These are phyloP conservation scores for Cyberlindnera suaveolens DNA, from an alignment of 805 yeast species.

Conservation along the genomic window DNA sequence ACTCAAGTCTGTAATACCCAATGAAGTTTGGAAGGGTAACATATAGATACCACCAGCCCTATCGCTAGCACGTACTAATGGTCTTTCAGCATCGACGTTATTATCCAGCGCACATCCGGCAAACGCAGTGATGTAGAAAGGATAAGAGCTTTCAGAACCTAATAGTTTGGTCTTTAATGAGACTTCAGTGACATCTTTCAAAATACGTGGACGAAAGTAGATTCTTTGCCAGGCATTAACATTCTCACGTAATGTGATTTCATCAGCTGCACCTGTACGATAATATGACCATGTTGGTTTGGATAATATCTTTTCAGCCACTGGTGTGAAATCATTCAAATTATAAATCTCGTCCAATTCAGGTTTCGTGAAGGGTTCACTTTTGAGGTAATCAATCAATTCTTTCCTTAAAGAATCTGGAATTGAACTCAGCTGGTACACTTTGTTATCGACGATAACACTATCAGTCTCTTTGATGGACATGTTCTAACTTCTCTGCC, in stretches of 20 bases:
- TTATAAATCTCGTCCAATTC: conserved; percentile 28
- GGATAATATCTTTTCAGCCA: conserved; percentile 31
- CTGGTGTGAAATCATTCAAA: conserved; percentile 34
- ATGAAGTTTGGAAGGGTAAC: conserved; percentile 39
- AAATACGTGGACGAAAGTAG: conserved; percentile 40
- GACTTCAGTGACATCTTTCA: conserved; percentile 28
- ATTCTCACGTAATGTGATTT: conserved; percentile 39
- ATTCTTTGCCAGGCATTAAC: conserved; percentile 35
- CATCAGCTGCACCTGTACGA: conserved; percentile 46
- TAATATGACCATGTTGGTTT: conserved; percentile 35
- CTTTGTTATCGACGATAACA: not conserved
- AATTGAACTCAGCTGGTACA: not conserved
- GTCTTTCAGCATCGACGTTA: conserved; percentile 38
- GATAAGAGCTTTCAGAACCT: conserved; percentile 39
- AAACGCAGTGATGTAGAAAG: conserved; percentile 44
- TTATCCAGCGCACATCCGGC: conserved; percentile 37
- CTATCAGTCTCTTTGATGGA: not conserved
- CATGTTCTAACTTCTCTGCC: no score
- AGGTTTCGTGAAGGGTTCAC: conserved; percentile 20
- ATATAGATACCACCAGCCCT: conserved; percentile 38
- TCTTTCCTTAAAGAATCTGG: not conserved
- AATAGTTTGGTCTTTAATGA: conserved; percentile 42
- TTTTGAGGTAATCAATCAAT: not conserved
- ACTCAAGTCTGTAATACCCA: conserved; percentile 35
- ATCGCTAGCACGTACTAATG: conserved; percentile 35